These are phyloP conservation scores for Daldinia grandis DNA, from an alignment of 495 filamentous ascomycete species.

Conservation along the genomic window DNA sequence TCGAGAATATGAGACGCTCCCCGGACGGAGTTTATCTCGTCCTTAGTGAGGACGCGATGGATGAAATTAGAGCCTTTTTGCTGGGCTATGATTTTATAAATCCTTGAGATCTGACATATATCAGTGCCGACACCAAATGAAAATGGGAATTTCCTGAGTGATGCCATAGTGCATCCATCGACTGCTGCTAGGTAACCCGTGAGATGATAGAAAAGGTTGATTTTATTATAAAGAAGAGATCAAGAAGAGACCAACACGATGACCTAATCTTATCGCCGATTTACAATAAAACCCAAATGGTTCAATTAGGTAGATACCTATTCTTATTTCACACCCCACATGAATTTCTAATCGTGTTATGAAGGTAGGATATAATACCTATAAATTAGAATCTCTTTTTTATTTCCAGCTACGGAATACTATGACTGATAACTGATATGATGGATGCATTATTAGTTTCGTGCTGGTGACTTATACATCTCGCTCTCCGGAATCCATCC, in stretches of 20 bases:
- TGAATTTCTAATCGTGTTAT: neutral
- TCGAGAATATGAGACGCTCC: conserved; percentile 10
- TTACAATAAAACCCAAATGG: neutral
- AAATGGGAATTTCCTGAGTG: conserved; percentile 41
- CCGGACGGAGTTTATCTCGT: conserved; percentile 43
- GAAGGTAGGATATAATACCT: no score
- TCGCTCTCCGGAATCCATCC: conserved; percentile 3
- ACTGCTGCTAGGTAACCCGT: neutral
- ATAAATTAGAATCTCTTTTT: neutral
- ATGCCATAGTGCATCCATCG: neutral
- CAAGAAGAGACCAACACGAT: neutral
- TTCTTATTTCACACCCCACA: no score
- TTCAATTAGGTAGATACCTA: no score
- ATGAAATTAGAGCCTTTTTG: conserved; percentile 46
- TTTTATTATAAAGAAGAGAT: neutral
- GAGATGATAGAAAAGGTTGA: neutral
- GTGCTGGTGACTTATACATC: neutral
- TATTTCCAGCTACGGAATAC: neutral
- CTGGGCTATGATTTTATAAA: conserved; percentile 49
- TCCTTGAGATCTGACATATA: conserved; percentile 60
- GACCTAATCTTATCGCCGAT: conserved; percentile 1
- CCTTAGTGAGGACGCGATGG: conserved; percentile 50
- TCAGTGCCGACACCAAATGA: conserved; percentile 64
- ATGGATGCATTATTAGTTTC: neutral
- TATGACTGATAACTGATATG: neutral